Conservation (phyloP, 1,139 yeast species). For the Blastobotrys proliferans region DNA sequence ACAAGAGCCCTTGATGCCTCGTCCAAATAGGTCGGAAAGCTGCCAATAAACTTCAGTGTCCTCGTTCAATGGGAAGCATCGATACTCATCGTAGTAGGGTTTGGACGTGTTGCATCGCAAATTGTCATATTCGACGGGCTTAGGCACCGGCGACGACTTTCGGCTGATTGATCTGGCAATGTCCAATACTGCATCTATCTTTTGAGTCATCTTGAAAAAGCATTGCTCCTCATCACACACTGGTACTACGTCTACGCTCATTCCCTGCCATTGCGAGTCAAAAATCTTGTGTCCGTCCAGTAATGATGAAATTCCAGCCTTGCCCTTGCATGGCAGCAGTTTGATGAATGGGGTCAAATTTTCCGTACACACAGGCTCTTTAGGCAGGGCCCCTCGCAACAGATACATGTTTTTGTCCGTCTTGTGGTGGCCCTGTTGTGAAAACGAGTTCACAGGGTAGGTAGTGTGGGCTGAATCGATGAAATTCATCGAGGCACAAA, state of each 20-base stretch:
- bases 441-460: conserved; percentile 53
- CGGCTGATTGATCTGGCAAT: conserved; percentile 64
- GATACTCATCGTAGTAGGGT: conserved; percentile 51
- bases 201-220: conserved; percentile 56
- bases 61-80: conserved; percentile 74
- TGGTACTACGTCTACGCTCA: conserved; percentile 81
- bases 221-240: conserved; percentile 40
- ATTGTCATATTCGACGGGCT: conserved; percentile 63
- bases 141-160: conserved; percentile 68
- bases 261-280: conserved; percentile 91
- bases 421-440: conserved; percentile 22
- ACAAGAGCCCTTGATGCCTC: conserved; percentile 59
- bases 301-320: conserved; percentile 80
- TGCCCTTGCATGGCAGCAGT: conserved; percentile 87
- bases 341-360: conserved; percentile 91
- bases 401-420: conserved; percentile 41
- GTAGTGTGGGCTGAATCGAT: conserved; percentile 79
- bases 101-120: conserved; percentile 69
- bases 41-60: conserved; percentile 49
- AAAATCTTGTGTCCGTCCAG: conserved; percentile 95
- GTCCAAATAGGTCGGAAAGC: conserved; percentile 66
- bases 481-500: conserved; percentile 92
- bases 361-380: conserved; percentile 96
- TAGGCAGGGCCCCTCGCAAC: conserved; percentile 83
- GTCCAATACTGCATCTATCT: conserved; percentile 72